Base-by-base conservation (phyloP, 2,329 filamentous ascomycete genomes). In the Penicillium occitanis region DNA sequence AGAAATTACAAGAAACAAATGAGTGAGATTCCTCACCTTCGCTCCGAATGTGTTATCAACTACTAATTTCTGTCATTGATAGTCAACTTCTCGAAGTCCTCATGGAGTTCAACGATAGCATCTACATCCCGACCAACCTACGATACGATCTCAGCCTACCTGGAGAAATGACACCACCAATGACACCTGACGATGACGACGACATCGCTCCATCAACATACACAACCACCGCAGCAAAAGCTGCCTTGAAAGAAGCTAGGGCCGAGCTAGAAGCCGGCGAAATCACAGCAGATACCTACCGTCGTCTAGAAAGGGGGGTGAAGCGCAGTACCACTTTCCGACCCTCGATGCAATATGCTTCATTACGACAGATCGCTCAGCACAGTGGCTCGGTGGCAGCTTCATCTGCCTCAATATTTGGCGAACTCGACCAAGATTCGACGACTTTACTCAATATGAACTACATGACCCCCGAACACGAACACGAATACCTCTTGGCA, bases 61-160 rank as follows among this genome's bases (percentile, higher is more conserved):
- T 33, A 44, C 22, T 42, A 6, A 59, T 2, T 46, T 6, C 2
- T 10, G 11, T 42, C 17, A 22, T 37, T 14, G 10, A 60, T 44
- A 97, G 93, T 78, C 93, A 93, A 77, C 81, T 98, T 40, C 87
- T 97, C 63, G 94, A 98, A 72, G 82, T 97, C 11, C 87, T 98
- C 40, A 85, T 96, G 68, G 93, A 97, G 74, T 86, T 97, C 80
- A 99, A 99, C 80, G 88, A 91, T 61, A 91, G 88, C 51, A 83
- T 90, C 22, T 91, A 95, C 75, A 88, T 98, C 53, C 88, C 92
- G 11, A 82, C 87, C 33, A 85, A 89, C 66, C 87, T 90, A 73
- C 90, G 91, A 71, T 90, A 92, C 80, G 89, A 94, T 73, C 81
- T 97, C 66, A 83, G 82, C 65, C 72, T 77, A 42, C 74, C 77